Base-by-base conservation (phyloP, 768 basidiomycete species). In the Brasilioporus rufonigricans region DNA sequence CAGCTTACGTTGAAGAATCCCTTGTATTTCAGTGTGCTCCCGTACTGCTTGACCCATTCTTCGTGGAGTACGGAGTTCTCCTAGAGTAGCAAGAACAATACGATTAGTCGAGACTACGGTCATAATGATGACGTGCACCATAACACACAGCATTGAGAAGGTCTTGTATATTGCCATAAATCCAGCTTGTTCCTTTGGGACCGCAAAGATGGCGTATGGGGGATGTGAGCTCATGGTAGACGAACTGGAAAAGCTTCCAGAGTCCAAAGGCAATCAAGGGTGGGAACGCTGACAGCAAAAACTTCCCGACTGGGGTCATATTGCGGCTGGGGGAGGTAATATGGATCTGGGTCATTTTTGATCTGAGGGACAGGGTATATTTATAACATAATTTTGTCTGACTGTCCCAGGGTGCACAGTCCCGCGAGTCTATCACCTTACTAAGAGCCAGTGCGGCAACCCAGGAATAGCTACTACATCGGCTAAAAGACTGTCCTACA, bases 111-210 rank as follows among this genome's bases (percentile, higher is more conserved):
- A 36, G 14, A 21, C 26, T 32, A 31, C 10, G 12, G 23, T 14
- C 27, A 39, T 6, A 5, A 26, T 11, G 8, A 39, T 18, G 23
- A 8, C 19, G 9, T 19, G 39, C 10, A 21, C 12, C 14, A 10
- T 14, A 39, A 43, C 71, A 13, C 61, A 79, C 80, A 9, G 70
- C 73, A n/a, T 75, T 66, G 63, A 68, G 71, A 14, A 84, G 77
- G 14, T 78, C 71, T 47, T 66, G 71, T 62, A 81, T 57, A 57
- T 82, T 77, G 0, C 84, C 83, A 57, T 66, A 69, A 2, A 44
- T 44, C 43, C 43, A 44, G 21, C 26, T 44, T 27, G 16, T 47
- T 53, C 63, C 78, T 12, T 75, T 69, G 1, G 82, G 83, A 31
- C 58, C 58, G 3, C 43, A 26, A 5, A 44, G 18, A 12, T 44